A percentile compares a stretch with the other conserved stretches of the same genome.
Conservation (phyloP, 805 yeast species). For the Tetrapisispora taiwanensis region DNA sequence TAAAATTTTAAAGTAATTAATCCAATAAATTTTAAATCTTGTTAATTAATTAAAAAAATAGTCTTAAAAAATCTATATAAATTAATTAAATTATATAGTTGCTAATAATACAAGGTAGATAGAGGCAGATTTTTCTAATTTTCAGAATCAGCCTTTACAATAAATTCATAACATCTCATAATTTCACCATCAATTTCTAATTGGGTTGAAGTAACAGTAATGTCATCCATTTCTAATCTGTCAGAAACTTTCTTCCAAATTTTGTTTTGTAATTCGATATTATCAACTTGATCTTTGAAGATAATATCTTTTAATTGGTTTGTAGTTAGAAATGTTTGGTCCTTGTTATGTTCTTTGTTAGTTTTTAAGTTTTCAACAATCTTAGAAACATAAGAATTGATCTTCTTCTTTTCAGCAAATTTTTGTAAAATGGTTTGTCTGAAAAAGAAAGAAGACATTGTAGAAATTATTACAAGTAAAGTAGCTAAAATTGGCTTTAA, state of each 20-base stretch:
- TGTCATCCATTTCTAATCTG: conserved; percentile 43
- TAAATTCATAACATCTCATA: conserved; percentile 79
- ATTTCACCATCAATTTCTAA: conserved; percentile 77
- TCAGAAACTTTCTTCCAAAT: conserved; percentile 50
- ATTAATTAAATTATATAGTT: neutral
- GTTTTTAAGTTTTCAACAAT: conserved; percentile 37
- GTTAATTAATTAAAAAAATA: neutral
- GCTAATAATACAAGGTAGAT: neutral
- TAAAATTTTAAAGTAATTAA: too few species aligned
- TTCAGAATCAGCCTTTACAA: conserved; percentile 17
- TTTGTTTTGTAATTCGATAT: conserved; percentile 32
- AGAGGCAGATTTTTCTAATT: neutral
- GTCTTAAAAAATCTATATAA: neutral
- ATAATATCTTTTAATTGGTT: conserved; percentile 59
- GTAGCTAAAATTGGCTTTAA: neutral
- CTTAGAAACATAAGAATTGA: neutral
- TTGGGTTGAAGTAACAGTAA: conserved; percentile 45
- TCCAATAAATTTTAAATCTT: too few species aligned
- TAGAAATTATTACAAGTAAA: neutral
- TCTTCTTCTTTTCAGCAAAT: neutral
- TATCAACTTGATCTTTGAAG: conserved; percentile 18
- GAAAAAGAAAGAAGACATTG: neutral
- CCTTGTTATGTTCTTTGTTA: conserved; percentile 31
- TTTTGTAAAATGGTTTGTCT: neutral
- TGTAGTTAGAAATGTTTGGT: conserved; percentile 45